A percentile compares a stretch with the other conserved stretches of the same genome.
Conservation (phyloP, 768 basidiomycete genomes). For the Cytidiella melzeri region DNA sequence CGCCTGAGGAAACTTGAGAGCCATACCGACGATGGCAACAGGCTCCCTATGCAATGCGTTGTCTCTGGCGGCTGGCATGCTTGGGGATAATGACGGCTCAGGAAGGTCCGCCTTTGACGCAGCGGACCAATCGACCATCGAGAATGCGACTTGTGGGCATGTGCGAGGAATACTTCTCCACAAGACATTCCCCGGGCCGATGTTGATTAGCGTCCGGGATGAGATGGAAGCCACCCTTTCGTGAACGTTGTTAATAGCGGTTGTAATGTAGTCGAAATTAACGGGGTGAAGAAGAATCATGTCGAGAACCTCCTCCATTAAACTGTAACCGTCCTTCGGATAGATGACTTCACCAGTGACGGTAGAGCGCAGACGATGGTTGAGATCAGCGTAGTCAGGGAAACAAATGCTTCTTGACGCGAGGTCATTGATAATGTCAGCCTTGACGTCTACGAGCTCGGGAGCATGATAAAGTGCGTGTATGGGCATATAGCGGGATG, state of each 20-base stretch:
- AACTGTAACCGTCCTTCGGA: neutral
- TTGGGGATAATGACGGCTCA: neutral
- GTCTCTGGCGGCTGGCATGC: neutral
- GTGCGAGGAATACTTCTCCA: slow-evolving; percentile 11
- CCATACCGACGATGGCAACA: slow-evolving; percentile 72
- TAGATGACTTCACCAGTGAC: slow-evolving; percentile 7
- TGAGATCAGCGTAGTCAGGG: slow-evolving; percentile 5
- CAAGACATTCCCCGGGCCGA: slow-evolving; percentile 15
- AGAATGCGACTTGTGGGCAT: neutral
- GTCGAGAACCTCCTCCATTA: slow-evolving; percentile 12
- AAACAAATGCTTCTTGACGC: slow-evolving; percentile 1
- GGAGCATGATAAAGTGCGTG: slow-evolving; percentile 13
- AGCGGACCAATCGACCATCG: slow-evolving; percentile 10
- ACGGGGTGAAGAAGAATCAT: slow-evolving; percentile 16
- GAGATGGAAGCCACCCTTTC: neutral
- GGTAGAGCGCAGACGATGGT: slow-evolving; percentile 8
- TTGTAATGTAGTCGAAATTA: slow-evolving; percentile 14
- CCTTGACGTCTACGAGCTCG: slow-evolving; percentile 4
- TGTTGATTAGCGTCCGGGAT: slow-evolving; percentile 4
- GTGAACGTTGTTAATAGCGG: neutral
- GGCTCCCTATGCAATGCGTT: slow-evolving; percentile 35
- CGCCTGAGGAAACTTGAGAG: slow-evolving; percentile 51
- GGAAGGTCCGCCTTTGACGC: neutral
- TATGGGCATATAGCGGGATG: slow-evolving; percentile 6
- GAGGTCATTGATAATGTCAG: slow-evolving; percentile 9